phyloP scores from a whole-genome alignment of 768 basidiomycete species.

The Hebeloma cylindrosporum region DNA sequence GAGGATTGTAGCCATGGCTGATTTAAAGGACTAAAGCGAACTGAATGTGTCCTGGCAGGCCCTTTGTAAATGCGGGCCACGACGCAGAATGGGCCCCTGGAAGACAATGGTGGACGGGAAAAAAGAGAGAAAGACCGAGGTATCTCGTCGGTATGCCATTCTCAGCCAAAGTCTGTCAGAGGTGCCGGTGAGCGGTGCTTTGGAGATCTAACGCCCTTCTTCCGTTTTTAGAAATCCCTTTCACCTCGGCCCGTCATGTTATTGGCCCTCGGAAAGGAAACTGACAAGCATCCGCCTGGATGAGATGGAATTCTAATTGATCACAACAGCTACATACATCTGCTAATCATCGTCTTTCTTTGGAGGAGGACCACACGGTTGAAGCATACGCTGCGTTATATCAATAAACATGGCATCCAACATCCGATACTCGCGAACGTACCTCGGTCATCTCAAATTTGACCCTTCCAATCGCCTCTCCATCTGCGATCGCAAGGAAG shows the following conservation, averaged over 20 bases:
- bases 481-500: constrained; percentile 91
- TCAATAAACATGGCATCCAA: constrained; percentile 8
- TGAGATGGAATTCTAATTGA: constrained; percentile 2
- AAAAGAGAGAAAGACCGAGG: constrained; percentile 4
- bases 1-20: constrained; percentile 15
- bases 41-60: constrained; percentile 16
- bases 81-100: constrained; percentile 6
- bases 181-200: not conserved
- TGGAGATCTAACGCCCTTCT: no score
- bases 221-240: constrained; percentile 14
- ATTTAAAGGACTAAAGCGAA: constrained; percentile 13
- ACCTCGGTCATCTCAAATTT: constrained; percentile 98
- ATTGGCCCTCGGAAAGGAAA: no score
- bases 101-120: not conserved
- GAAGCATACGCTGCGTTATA: constrained; percentile 76
- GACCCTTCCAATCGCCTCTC: constrained; percentile 84
- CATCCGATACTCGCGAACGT: constrained; percentile 15
- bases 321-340: no score
- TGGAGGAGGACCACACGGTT: constrained; percentile 92
- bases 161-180: no score
- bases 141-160: no score
- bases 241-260: constrained; percentile 18
- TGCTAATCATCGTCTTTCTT: constrained; percentile 78
- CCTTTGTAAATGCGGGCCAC: constrained; percentile 15
- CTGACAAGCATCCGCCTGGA: not conserved